These are phyloP conservation scores for Volvox africanus DNA, from an alignment of 139 green algal genomes.

Conservation along the genomic window DNA sequence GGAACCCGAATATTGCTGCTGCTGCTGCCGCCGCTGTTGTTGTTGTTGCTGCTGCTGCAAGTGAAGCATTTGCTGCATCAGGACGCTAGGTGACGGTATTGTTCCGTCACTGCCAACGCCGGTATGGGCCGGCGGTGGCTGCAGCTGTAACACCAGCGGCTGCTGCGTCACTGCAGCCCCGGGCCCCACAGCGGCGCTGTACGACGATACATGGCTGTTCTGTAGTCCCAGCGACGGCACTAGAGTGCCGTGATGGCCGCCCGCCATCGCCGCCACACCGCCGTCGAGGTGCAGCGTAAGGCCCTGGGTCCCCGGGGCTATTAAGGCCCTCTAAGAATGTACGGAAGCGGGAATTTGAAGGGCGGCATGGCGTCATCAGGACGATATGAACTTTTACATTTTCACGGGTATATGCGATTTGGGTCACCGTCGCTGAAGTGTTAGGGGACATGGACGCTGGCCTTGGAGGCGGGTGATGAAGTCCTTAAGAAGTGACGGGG, in stretches of 20 bases:
- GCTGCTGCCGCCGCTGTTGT: constrained; percentile 4
- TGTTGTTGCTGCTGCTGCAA: constrained; percentile 39
- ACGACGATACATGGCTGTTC: background rate
- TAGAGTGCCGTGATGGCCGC: background rate
- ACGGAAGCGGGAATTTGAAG: too few species aligned
- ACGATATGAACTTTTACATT: too few species aligned
- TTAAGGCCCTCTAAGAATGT: background rate
- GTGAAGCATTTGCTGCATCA: constrained; percentile 10
- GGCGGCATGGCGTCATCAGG: too few species aligned
- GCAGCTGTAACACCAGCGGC: constrained; percentile 1
- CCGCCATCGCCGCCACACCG: background rate
- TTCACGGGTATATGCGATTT: too few species aligned
- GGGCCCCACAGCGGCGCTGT: background rate
- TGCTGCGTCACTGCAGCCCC: background rate
- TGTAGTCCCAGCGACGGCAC: constrained; percentile 12
- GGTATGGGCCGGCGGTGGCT: background rate
- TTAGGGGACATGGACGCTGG: too few species aligned
- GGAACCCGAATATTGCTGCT: background rate
- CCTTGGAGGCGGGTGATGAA: too few species aligned
- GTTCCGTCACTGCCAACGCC: background rate
- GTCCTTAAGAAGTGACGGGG: too few species aligned
- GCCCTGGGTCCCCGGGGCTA: background rate
- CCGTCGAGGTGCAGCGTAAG: background rate
- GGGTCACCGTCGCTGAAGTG: too few species aligned
- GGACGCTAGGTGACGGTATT: background rate